Percentiles rank a stretch among this genome's conserved stretches.
Conservation (phyloP, 139 green algal species). For the Eudorina sp. region DNA sequence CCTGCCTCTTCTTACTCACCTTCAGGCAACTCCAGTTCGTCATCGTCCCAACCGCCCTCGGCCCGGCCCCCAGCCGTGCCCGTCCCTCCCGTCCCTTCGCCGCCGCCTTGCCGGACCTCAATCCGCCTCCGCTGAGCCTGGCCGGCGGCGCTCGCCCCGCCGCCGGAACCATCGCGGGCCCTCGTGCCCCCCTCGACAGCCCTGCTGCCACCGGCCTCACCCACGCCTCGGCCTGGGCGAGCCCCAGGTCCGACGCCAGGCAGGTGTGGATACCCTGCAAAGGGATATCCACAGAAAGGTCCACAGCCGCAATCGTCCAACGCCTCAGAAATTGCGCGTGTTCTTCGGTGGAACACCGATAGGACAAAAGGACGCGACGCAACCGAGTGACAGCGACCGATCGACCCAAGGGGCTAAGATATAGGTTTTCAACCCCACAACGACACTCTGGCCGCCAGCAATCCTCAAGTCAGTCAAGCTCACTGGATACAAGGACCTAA, state of each 20-base stretch:
- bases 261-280: too few species aligned
- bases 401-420: too few species aligned
- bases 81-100: neutral
- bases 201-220: neutral
- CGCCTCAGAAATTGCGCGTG: too few species aligned
- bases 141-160: neutral
- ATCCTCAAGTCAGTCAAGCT: too few species aligned
- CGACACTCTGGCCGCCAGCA: too few species aligned
- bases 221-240: neutral
- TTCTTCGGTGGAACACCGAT: too few species aligned
- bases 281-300: too few species aligned
- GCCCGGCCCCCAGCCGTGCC: neutral
- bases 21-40: constrained; percentile 34
- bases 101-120: neutral
- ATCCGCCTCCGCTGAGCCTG: constrained; percentile 18
- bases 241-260: neutral
- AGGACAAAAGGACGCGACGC: too few species aligned
- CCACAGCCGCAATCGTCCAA: too few species aligned
- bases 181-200: neutral
- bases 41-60: neutral
- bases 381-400: too few species aligned
- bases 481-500: too few species aligned
- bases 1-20: constrained; percentile 16
- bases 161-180: neutral
- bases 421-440: too few species aligned